These are phyloP conservation scores for Starmera amethionina DNA, from an alignment of 805 yeast species.

Conservation along the genomic window DNA sequence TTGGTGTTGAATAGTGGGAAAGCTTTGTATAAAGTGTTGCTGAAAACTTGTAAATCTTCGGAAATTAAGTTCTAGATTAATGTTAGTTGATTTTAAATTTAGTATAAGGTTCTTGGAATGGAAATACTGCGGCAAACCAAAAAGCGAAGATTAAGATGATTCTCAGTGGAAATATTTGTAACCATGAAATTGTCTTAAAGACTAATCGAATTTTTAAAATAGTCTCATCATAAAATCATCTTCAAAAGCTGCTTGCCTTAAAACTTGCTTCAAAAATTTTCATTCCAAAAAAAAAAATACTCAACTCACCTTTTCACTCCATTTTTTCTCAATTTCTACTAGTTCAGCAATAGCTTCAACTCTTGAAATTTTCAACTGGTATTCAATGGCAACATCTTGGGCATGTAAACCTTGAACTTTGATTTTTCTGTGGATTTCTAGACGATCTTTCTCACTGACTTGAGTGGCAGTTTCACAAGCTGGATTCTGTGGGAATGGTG, in stretches of 20 bases:
- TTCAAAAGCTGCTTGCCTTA: neutral
- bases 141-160: neutral
- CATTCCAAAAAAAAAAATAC: no score
- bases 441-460: constrained; percentile 49
- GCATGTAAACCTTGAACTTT: constrained; percentile 41
- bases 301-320: constrained; percentile 50
- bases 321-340: constrained; percentile 50
- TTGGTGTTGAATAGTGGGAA: constrained; percentile 60
- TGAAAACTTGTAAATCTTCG: constrained; percentile 49
- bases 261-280: no score
- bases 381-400: constrained; percentile 68
- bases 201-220: constrained; percentile 51
- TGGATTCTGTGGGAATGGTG: constrained; percentile 77
- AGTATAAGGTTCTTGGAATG: neutral
- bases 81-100: constrained; percentile 27
- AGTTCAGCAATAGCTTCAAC: constrained; percentile 80
- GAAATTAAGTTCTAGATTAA: constrained; percentile 35
- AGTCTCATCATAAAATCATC: constrained; percentile 34
- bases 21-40: constrained; percentile 60
- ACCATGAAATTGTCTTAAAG: constrained; percentile 61
- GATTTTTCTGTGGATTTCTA: constrained; percentile 47
- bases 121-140: no score
- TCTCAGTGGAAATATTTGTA: constrained; percentile 28
- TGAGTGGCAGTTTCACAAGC: constrained; percentile 58
- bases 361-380: constrained; percentile 76